Conservation (phyloP, 331 rosid genomes). For the Pyrus hybrid region DNA sequence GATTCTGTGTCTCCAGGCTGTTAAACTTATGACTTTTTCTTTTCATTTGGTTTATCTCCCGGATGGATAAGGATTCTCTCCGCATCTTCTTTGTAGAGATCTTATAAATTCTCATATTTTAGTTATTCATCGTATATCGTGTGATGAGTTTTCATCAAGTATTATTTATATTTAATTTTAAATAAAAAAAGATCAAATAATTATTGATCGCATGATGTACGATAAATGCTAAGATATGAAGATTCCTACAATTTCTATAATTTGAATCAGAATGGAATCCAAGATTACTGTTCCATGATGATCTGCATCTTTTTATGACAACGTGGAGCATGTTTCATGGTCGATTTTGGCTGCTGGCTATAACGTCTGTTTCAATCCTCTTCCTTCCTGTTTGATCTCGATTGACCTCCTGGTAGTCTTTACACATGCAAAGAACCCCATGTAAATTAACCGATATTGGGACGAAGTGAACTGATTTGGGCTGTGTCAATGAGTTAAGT, state of each 20-base stretch:
- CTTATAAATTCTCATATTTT: too few relatives aligned
- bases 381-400: not conserved
- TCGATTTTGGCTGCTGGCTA: not conserved
- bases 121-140: too few relatives aligned
- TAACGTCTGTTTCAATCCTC: not conserved
- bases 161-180: too few relatives aligned
- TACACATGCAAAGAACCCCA: not conserved
- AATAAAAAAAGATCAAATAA: too few relatives aligned
- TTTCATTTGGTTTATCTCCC: too few relatives aligned
- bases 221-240: too few relatives aligned
- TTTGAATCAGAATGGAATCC: too few relatives aligned
- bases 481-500: not conserved
- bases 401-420: not conserved
- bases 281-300: not conserved
- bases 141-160: rapidly evolving
- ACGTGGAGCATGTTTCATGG: not conserved
- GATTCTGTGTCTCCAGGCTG: not conserved
- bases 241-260: too few relatives aligned
- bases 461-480: not conserved
- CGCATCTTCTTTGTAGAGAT: too few relatives aligned
- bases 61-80: too few relatives aligned
- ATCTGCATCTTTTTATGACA: not conserved
- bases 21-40: not conserved
- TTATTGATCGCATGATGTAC: rapidly evolving
- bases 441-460: too few relatives aligned